These are phyloP conservation scores for Leonotis leonurus DNA, from an alignment of 257 asterid genomes.

Conservation along the genomic window DNA sequence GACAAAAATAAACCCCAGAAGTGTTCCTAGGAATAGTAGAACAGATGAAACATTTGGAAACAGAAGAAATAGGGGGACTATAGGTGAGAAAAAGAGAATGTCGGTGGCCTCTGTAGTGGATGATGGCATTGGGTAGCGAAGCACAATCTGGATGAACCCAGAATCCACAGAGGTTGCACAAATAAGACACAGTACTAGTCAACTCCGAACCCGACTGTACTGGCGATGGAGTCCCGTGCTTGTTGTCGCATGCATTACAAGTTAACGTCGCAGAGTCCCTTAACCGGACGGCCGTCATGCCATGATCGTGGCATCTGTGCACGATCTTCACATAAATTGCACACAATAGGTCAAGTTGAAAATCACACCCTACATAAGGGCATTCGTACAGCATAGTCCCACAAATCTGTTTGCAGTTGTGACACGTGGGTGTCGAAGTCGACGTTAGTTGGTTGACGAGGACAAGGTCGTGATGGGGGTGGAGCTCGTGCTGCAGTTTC, in stretches of 20 bases:
- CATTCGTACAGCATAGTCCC: neutral
- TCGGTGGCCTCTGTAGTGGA: neutral
- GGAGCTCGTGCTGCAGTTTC: neutral
- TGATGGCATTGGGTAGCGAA: neutral
- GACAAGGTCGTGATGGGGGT: neutral
- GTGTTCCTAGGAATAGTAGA: too few relatives aligned
- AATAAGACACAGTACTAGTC: neutral
- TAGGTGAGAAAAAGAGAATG: conserved; percentile 10
- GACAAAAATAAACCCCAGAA: neutral
- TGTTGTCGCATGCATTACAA: conserved; percentile 9
- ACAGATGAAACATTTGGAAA: neutral
- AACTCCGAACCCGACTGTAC: neutral
- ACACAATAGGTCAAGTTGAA: neutral
- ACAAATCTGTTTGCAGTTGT: neutral
- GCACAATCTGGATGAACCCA: conserved; percentile 18
- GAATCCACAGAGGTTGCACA: conserved; percentile 6
- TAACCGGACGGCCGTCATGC: neutral
- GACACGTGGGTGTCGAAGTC: neutral
- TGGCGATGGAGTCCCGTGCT: neutral
- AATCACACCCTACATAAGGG: neutral
- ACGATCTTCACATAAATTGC: neutral
- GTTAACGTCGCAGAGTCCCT: neutral
- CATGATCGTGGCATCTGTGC: conserved; percentile 11
- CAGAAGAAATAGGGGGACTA: neutral
- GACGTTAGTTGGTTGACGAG: neutral